Conservation (phyloP, 192 early-diverging fungal species). For the Entomortierella chlamydospora region DNA sequence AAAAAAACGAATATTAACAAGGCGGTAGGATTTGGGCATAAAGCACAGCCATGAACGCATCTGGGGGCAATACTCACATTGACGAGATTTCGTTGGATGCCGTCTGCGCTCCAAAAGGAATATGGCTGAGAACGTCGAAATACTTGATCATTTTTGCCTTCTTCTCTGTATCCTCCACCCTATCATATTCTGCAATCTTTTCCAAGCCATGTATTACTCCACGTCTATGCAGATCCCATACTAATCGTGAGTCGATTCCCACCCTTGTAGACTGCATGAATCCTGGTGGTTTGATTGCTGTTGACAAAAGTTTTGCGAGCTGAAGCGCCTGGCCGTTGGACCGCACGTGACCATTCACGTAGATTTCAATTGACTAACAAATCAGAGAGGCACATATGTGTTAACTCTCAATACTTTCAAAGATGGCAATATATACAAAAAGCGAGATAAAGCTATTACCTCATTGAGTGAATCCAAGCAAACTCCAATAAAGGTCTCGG, state of each 20-base stretch:
- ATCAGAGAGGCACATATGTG: no score
- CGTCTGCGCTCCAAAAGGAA: conserved; percentile 47
- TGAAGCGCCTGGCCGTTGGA: conserved; percentile 51
- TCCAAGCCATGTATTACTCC: conserved; percentile 49
- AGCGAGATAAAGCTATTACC: no score
- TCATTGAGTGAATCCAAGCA: conserved; percentile 57
- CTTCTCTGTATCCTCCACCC: conserved; percentile 17
- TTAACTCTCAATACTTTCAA: no score
- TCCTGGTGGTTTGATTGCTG: conserved; percentile 31
- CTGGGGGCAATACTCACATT: no score
- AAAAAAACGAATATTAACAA: no score
- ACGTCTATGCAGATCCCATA: conserved; percentile 54
- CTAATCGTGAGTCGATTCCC: conserved; percentile 21
- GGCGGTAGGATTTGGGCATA: no score
- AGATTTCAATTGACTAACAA: conserved; percentile 40
- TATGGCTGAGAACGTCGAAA: conserved; percentile 58
- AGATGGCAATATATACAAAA: no score
- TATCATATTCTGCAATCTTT: conserved; percentile 26
- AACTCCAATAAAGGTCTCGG: conserved; percentile 42
- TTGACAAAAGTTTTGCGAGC: conserved; percentile 51
- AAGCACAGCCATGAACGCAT: no score
- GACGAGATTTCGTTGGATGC: conserved; percentile 41
- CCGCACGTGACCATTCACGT: conserved; percentile 19
- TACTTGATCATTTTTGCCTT: conserved; percentile 54
- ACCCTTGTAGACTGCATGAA: conserved; percentile 31